A percentile compares a stretch with the other conserved stretches of the same genome.
Evolutionary conservation across 2,329 filamentous ascomycete species (phyloP).

Genomic region (Chalaropsis ovoidea): DNA sequence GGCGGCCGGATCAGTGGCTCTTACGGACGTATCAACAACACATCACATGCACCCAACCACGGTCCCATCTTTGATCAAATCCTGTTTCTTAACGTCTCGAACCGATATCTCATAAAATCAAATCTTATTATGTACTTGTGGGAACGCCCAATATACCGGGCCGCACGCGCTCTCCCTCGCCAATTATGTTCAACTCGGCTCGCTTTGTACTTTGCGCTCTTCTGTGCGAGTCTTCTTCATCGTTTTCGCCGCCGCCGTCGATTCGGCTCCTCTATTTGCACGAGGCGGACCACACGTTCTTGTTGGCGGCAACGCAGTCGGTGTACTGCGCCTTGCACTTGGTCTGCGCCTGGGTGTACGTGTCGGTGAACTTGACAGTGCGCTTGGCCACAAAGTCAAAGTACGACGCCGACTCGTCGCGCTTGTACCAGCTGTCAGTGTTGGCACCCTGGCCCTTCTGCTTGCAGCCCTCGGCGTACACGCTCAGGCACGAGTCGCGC

Average conservation of each 20-base stretch:
- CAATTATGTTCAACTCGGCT: not conserved
- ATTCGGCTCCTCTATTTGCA: slow-evolving; percentile 25
- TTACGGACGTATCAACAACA: not conserved
- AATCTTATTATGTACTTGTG: not conserved
- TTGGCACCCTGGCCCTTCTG: slow-evolving; percentile 28
- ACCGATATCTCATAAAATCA: not conserved
- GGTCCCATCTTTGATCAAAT: not conserved
- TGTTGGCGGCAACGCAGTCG: slow-evolving; percentile 41
- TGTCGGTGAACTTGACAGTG: slow-evolving; percentile 42
- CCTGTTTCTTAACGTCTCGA: not conserved
- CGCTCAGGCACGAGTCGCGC: slow-evolving; percentile 39
- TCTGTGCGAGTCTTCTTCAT: not conserved
- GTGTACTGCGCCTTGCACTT: slow-evolving; percentile 43
- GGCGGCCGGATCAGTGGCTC: not conserved
- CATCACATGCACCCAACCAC: not conserved
- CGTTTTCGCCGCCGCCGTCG: not conserved
- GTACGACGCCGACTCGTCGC: slow-evolving; percentile 36
- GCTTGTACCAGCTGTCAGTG: slow-evolving; percentile 31
- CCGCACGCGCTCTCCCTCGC: not conserved
- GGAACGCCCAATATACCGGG: not conserved
- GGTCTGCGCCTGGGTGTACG: slow-evolving; percentile 36
- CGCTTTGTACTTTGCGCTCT: not conserved
- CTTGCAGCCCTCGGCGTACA: slow-evolving; percentile 43
- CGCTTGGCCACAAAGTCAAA: slow-evolving; percentile 45
- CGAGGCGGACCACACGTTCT: slow-evolving; percentile 36